These are phyloP conservation scores for Poterioochromonas sp. DNA, from an alignment of 352 stramenopile genomes.

Conservation along the genomic window DNA sequence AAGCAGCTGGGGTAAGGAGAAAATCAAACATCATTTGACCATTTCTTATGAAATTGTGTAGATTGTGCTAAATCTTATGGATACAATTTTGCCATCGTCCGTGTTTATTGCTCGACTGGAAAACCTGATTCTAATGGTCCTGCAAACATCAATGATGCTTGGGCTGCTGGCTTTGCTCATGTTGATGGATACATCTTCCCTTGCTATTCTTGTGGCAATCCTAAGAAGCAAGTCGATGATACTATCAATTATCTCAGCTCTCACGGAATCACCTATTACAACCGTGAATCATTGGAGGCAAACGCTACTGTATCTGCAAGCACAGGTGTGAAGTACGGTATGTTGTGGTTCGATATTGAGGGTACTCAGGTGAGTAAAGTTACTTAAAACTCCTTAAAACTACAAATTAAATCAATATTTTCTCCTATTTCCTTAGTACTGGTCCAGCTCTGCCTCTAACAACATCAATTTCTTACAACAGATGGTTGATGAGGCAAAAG, in stretches of 20 bases:
- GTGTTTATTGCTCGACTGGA: constrained; percentile 8
- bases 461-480: constrained; percentile 15
- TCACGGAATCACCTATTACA: neutral
- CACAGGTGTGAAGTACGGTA: neutral
- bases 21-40: no score
- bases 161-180: constrained; percentile 1
- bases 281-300: neutral
- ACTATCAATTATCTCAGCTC: neutral
- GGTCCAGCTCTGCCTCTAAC: constrained; percentile 24
- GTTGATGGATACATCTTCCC: constrained; percentile 33
- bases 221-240: constrained; percentile 27
- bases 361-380: neutral
- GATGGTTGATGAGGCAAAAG: constrained; percentile 6
- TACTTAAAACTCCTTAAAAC: neutral
- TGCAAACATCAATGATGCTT: constrained; percentile 19
- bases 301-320: neutral
- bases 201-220: constrained; percentile 28
- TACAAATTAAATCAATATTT: neutral
- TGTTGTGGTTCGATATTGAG: constrained; percentile 26
- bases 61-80: no score
- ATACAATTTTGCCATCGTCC: constrained; percentile 23
- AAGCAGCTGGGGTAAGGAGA: no score
- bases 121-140: neutral
- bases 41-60: no score
- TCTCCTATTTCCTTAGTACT: neutral